These are phyloP conservation scores for Sparassis latifolia DNA, from an alignment of 1,284 basidiomycete species.

Conservation along the genomic window DNA sequence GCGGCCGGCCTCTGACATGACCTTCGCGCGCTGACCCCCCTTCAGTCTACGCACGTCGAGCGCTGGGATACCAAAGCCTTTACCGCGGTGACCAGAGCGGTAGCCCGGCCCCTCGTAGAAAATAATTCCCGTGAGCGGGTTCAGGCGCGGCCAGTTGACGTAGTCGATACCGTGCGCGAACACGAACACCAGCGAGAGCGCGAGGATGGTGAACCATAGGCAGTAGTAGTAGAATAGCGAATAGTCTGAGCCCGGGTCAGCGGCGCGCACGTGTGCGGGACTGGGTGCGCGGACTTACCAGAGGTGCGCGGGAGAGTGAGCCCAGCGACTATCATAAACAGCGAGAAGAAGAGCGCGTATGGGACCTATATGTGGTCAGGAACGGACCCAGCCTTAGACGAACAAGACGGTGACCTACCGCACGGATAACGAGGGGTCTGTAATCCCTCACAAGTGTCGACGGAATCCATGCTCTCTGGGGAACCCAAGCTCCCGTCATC, in stretches of 20 bases:
- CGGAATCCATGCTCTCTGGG: conserved; percentile 56
- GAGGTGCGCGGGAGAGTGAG: conserved; percentile 79
- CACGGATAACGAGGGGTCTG: conserved; percentile 74
- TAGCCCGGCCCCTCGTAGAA: conserved; percentile 86
- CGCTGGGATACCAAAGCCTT: conserved; percentile 47
- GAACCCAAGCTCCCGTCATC: conserved; percentile 87
- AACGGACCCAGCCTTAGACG: neutral
- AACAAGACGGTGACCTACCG: conserved; percentile 44
- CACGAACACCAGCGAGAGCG: conserved; percentile 62
- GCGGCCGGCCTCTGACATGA: conserved; percentile 28
- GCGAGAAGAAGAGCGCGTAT: conserved; percentile 72
- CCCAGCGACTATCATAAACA: conserved; percentile 85
- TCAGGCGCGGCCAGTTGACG: conserved; percentile 91
- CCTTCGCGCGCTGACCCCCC: conserved; percentile 28
- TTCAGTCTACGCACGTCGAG: conserved; percentile 28
- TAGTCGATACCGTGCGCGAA: conserved; percentile 79
- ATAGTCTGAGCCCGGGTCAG: conserved; percentile 54
- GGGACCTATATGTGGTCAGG: conserved; percentile 57
- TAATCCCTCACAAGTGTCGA: conserved; percentile 69
- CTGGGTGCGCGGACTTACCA: conserved; percentile 42
- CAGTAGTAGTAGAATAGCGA: conserved; percentile 78
- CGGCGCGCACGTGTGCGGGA: neutral
- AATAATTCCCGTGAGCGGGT: conserved; percentile 79
- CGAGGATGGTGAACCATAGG: conserved; percentile 67
- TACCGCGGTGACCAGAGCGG: conserved; percentile 72